Evolutionary conservation across 306 rosid species (phyloP), one percentile per base, ranked within the genome.

Genomic region (Lathyrus tuberosus): DNA sequence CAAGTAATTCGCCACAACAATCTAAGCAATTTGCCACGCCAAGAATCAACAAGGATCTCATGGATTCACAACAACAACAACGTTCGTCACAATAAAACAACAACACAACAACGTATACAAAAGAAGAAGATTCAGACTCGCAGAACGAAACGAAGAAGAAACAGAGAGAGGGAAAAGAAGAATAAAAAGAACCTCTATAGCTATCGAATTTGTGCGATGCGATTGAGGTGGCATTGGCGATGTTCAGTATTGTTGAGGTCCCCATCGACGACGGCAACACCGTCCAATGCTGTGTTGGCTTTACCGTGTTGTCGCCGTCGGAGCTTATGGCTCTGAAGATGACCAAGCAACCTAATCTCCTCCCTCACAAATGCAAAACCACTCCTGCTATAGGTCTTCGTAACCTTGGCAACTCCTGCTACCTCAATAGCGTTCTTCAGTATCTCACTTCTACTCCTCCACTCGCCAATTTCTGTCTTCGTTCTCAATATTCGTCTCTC

Each of bases 391-490:
- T 95, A 75, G 99, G 99, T 65, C 92, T 95, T 53, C 79, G 31
- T 8, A 95, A 95, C 86, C 96, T 95, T 78, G 99, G 99, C 85
- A 95, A 91, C 80, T 87, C 97, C 33, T 95, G 97, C 78, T 95
- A 95, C 78, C 92, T 95, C 92, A 95, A 95, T 84, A 87, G 95
- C 96, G 99, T 95, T 48, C 92, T 95, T 41, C 99, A 95, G 91
- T 95, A 97, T 73, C 99, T 95, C 79, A 95, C 99, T 70, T 91
- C 86, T 77, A 95, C 99, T 41, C 97, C 99, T 67, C 99, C 99
- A 37, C 99, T 95, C 60, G 99, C 99, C 84, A 95, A 95, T 89
- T 95, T 91, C 96, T 95, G 97, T 68, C 99, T 95, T 64, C 89
- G 84, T 9, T 76, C 66, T 17, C 95, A 75, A 46, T 97, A 95